Percentiles rank a stretch among this genome's conserved stretches.
phyloP scores from a whole-genome alignment of 2,329 filamentous ascomycete genomes.

The Calonectria hawksworthii region DNA sequence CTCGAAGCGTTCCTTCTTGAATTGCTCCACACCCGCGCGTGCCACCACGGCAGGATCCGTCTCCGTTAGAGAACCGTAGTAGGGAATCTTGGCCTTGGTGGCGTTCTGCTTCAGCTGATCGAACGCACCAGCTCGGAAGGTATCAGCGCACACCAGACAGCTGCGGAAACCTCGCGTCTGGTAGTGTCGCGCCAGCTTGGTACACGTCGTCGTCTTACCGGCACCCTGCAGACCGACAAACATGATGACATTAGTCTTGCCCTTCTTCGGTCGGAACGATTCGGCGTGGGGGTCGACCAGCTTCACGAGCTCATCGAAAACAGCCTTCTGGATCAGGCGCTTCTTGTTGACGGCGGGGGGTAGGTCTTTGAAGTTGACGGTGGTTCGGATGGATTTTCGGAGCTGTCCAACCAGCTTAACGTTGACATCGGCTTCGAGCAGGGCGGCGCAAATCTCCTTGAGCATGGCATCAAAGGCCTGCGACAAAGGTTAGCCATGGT shows the following conservation, averaged over 20 bases:
- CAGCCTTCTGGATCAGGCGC: constrained; percentile 95
- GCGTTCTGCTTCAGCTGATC: constrained; percentile 99
- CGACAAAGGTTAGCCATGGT: constrained; percentile 28
- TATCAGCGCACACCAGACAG: constrained; percentile 96
- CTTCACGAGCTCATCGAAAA: constrained; percentile 96
- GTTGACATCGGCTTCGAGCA: constrained; percentile 97
- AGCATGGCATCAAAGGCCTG: constrained; percentile 98
- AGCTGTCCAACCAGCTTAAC: constrained; percentile 92
- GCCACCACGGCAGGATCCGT: constrained; percentile 96
- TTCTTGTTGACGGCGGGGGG: constrained; percentile 97
- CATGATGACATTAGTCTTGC: constrained; percentile 98
- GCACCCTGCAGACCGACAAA: constrained; percentile 98
- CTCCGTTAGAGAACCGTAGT: constrained; percentile 96
- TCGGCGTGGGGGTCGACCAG: constrained; percentile 96
- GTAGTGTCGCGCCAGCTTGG: constrained; percentile 95
- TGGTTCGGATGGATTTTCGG: constrained; percentile 90
- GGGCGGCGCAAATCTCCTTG: constrained; percentile 96
- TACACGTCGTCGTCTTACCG: constrained; percentile 98
- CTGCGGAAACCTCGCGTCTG: constrained; percentile 93
- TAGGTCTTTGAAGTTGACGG: constrained; percentile 95
- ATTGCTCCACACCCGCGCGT: constrained; percentile 96
- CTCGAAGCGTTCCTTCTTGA: constrained; percentile 98
- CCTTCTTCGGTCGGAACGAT: constrained; percentile 97
- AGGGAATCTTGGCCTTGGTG: constrained; percentile 98
- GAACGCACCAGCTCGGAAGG: constrained; percentile 97